Percentiles rank a stretch among this genome's conserved stretches.
phyloP scores from a whole-genome alignment of 257 asterid species.

The Cordia subcordata region DNA sequence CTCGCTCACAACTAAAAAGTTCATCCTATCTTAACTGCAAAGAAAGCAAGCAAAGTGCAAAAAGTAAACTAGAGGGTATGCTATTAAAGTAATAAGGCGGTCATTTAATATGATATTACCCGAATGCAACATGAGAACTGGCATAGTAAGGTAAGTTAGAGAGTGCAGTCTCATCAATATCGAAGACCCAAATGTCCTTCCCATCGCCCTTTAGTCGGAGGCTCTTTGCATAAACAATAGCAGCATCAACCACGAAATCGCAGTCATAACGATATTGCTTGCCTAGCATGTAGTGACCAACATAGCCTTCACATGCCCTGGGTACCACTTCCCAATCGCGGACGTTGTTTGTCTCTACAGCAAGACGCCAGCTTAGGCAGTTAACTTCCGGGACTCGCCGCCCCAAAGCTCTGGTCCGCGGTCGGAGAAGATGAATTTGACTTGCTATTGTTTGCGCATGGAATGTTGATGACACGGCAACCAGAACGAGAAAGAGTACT shows the following conservation, averaged over 20 bases:
- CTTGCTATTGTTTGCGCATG: neutral
- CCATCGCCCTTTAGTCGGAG: conserved; percentile 30
- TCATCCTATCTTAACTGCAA: no score
- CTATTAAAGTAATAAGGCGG: neutral
- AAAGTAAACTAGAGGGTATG: neutral
- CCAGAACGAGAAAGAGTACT: no score
- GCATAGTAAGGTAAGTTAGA: conserved; percentile 48
- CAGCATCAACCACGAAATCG: conserved; percentile 33
- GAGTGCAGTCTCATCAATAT: conserved; percentile 49
- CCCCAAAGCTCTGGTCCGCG: conserved; percentile 31
- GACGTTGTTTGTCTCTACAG: conserved; percentile 58
- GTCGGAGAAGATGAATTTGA: conserved; percentile 41
- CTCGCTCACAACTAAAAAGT: no score
- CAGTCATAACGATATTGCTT: conserved; percentile 55
- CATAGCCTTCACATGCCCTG: conserved; percentile 40
- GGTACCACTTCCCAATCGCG: conserved; percentile 44
- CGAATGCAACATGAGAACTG: conserved; percentile 40
- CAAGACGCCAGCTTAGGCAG: conserved; percentile 80
- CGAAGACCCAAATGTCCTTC: conserved; percentile 46
- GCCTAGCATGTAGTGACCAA: conserved; percentile 65
- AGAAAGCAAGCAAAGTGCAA: no score
- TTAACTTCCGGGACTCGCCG: conserved; percentile 22
- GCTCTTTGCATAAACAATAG: conserved; percentile 34
- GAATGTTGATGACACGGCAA: no score
- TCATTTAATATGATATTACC: conserved; percentile 20